phyloP scores from a whole-genome alignment of 495 filamentous ascomycete genomes.

The Opeltia flavorubescens region DNA sequence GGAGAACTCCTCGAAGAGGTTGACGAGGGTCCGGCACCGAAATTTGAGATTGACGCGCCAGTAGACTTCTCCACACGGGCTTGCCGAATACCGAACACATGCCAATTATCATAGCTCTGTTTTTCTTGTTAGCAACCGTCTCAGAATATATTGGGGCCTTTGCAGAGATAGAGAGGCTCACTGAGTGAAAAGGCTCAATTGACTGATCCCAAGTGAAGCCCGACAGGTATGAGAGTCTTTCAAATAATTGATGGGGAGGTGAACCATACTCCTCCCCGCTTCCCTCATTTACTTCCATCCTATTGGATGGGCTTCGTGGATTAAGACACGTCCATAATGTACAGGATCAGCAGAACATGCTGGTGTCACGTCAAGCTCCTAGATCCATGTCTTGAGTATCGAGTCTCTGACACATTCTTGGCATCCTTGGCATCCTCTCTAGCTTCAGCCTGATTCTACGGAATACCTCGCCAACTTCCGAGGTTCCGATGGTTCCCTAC shows the following conservation, averaged over 20 bases:
- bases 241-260: conserved; percentile 55
- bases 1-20: conserved; percentile 34
- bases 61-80: conserved; percentile 24
- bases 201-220: conserved; percentile 67
- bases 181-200: conserved; percentile 56
- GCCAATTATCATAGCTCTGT: conserved; percentile 62
- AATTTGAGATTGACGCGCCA: conserved; percentile 31
- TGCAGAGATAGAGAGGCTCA: conserved; percentile 1
- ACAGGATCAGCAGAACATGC: no score
- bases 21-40: conserved; percentile 14
- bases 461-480: no score
- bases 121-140: not conserved
- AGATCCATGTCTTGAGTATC: no score
- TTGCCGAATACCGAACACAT: conserved; percentile 40
- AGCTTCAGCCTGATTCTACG: no score
- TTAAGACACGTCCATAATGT: no score
- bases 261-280: not conserved
- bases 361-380: no score
- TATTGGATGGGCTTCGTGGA: not conserved
- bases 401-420: no score
- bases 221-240: conserved; percentile 55
- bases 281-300: not conserved
- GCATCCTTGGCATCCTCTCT: no score
- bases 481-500: no score
- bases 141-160: not conserved